Evolutionary conservation across 2,329 filamentous ascomycete genomes (phyloP), one percentile per base, ranked within the genome.

Genomic region (Trichoderma sp.): DNA sequence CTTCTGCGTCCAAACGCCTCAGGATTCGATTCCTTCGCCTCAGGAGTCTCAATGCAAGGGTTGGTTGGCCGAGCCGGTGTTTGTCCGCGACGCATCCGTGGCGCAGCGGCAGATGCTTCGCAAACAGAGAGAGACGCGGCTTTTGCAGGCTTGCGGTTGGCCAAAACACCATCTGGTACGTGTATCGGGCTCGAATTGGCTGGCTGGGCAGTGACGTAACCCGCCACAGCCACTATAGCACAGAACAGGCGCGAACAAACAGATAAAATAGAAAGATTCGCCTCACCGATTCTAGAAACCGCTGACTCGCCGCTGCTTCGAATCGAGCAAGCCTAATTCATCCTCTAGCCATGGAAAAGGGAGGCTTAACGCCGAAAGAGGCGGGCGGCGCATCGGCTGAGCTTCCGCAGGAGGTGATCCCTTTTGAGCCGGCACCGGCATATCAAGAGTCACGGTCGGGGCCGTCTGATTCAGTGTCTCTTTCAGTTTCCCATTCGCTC

Each of bases 31-130:
- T 34, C 50, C 50, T 54, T 54, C 50, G 27, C 50, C 50, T 54
- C 29, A n/a, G 27, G 25, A 27, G 39, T 45, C 9, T 1, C 39
- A 19, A 45, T 45, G 39, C 19, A 54, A 37, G 50, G 27, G 15
- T n/a, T n/a, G n/a, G 22, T 12, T 9, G 9, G 39, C 25, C 27
- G 29, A 50, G 58, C 39, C 42, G 42, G 19, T 32, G 48, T 61
- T 61, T 50, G 19, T 32, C 42, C 58, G 34, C 10, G 50, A 64
- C 35, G 34, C 35, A 42, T 54, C 48, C 35, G 60, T 54, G 48
- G 60, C 61, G 61, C 61, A 64, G 61, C 52, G 12, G 22, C 50
- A 48, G 37, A 29, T 10, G 50, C 50, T 57, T 56, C 61, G 61
- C 27, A 64, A 56, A 27, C 34, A 13, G 4, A 22, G 12, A 22